Base-by-base conservation (phyloP, 108 stramenopile genomes). In the Schizochytrium sp. region DNA sequence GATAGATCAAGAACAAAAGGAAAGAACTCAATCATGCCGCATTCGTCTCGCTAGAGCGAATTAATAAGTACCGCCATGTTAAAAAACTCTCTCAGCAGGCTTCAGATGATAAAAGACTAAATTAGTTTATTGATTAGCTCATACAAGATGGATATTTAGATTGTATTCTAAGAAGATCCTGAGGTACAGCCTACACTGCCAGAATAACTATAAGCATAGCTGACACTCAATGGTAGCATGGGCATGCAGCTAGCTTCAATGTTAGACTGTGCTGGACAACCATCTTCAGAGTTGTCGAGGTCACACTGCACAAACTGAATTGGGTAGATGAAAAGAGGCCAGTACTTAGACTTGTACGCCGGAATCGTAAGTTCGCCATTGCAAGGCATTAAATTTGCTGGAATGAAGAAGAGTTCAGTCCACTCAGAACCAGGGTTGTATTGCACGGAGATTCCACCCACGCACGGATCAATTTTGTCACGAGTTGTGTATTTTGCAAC, bases 241-340 rank as follows among this genome's bases (percentile, higher is more conserved):
- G 57, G 17, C 57, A 58, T 58, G 57, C 57, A 58, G 57, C 13
- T 58, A 58, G 57, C 57, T 17, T 58, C 57, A 17, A 58, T 17
- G 57, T 58, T 58, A 17, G 57, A 58, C 57, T 10, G 17, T 10
- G 57, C 57, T 17, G 57, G 57, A 17, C 57, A 58, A 17, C 13
- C 57, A 10, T 17, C 57, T 10, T 58, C 57, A 10, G 10, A 10
- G 57, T 58, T 58, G 57, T 15, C 13, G 13, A 58, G 13, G 64
- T 69, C 64, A 44, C 64, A 69, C 1, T 83, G 76, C 47, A n/a
- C 76, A 53, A 83, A 83, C 15, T 53, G 76, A 28, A 83, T 83
- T 40, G 76, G 76, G 76, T 83, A 83, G 45, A 13, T 2, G 47
- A 83, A 83, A 8, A 69, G 2, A 38, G 64, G 64, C 64, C 7